These are phyloP conservation scores for Tetradesmus lagerheimii DNA, from an alignment of 139 green algal genomes.

Conservation along the genomic window DNA sequence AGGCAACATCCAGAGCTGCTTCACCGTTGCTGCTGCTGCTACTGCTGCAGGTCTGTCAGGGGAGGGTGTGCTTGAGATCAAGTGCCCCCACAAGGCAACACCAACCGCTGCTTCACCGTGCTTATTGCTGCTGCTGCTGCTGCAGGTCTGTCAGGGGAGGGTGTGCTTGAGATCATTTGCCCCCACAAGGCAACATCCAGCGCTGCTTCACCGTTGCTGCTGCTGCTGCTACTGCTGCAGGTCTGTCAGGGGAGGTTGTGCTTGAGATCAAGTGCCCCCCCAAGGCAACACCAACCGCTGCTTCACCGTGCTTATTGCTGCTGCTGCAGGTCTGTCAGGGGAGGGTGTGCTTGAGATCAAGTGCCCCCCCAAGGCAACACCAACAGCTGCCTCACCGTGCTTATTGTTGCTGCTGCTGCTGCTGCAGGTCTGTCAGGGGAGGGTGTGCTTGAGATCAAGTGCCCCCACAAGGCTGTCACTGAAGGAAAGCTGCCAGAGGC, in stretches of 20 bases:
- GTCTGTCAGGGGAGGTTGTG: not conserved
- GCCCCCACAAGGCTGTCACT: conserved; percentile 10
- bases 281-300: not conserved
- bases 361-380: conserved; percentile 16
- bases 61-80: conserved; percentile 43
- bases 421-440: not conserved
- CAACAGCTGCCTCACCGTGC: not conserved
- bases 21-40: conserved; percentile 19
- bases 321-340: not conserved
- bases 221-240: not conserved
- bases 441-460: conserved; percentile 48
- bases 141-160: too few relatives aligned
- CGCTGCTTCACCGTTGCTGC: not conserved
- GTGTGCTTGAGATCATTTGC: conserved; percentile 42
- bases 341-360: conserved; percentile 45
- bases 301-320: not conserved
- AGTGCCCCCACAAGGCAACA: conserved; percentile 42
- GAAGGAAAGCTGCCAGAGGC: not conserved
- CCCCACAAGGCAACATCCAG: conserved; percentile 8
- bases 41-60: not conserved
- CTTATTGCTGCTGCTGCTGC: not conserved
- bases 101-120: too few relatives aligned
- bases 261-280: conserved; percentile 46
- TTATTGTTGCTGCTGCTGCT: not conserved
- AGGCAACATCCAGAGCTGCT: too few relatives aligned